phyloP scores from a whole-genome alignment of 495 filamentous ascomycete genomes.

The Delitschia confertaspora region DNA sequence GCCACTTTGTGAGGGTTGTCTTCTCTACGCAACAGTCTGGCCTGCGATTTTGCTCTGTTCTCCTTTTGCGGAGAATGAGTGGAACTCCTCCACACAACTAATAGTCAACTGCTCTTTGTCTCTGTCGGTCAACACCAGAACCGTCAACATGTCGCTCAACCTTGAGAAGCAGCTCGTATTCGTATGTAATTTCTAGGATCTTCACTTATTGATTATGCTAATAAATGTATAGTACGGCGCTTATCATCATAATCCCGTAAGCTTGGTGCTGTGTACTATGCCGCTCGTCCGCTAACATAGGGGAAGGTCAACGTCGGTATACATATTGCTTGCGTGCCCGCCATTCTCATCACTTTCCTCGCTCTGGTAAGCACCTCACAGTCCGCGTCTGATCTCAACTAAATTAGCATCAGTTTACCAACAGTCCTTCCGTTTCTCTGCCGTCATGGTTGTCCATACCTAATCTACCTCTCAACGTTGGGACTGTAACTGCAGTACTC shows the following conservation, averaged over 20 bases:
- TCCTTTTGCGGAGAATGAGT: neutral
- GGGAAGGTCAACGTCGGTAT: constrained; percentile 70
- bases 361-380: constrained; percentile 54
- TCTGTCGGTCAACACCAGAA: constrained; percentile 3
- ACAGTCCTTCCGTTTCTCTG: constrained; percentile 61
- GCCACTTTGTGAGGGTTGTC: too few relatives aligned
- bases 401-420: constrained; percentile 52
- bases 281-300: too few relatives aligned
- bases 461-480: constrained; percentile 72
- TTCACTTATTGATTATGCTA: constrained; percentile 16
- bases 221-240: constrained; percentile 69
- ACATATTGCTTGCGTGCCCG: constrained; percentile 81
- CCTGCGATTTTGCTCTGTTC: too few relatives aligned
- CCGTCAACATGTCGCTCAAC: constrained; percentile 56
- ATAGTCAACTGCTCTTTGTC: neutral
- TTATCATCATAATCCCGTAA: constrained; percentile 79
- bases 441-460: constrained; percentile 61
- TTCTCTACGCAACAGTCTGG: too few relatives aligned
- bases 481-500: constrained; percentile 60
- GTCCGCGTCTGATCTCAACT: neutral
- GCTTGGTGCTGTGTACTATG: neutral
- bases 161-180: constrained; percentile 72
- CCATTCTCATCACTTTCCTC: constrained; percentile 70
- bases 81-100: neutral
- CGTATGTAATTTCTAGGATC: constrained; percentile 42